Evolutionary conservation across 768 basidiomycete species (phyloP).

Genomic region (Pleurotus tuber-regium): DNA sequence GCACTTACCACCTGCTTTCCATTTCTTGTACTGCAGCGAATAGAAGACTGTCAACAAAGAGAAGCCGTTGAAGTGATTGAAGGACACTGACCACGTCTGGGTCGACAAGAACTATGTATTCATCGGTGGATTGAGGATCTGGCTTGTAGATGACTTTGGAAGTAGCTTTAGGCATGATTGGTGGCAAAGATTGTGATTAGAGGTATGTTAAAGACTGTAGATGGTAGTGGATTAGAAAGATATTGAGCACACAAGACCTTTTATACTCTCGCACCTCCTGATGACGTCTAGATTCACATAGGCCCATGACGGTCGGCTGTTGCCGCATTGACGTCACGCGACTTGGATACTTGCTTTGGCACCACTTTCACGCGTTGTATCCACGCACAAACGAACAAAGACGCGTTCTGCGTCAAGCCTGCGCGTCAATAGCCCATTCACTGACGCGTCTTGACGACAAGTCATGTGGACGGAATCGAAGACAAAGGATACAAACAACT

Average conservation of each 20-base stretch:
- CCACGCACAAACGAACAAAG: background rate
- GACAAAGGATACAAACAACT: background rate
- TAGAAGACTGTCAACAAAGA: conserved; percentile 8
- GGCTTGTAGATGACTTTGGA: conserved; percentile 82
- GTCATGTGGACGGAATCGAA: conserved; percentile 1
- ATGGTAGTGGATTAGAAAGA: conserved; percentile 8
- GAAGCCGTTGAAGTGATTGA: conserved; percentile 13
- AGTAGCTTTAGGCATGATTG: conserved; percentile 43
- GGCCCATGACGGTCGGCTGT: conserved; percentile 2
- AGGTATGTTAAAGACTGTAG: conserved; percentile 15
- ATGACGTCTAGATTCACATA: conserved; percentile 21
- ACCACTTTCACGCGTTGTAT: background rate
- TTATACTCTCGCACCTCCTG: conserved; percentile 16
- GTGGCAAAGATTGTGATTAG: conserved; percentile 15
- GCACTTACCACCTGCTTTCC: conserved; percentile 73
- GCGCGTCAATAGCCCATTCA: background rate
- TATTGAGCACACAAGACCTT: conserved; percentile 8
- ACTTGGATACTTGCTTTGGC: conserved; percentile 15
- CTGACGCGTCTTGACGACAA: background rate
- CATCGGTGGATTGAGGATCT: conserved; percentile 65
- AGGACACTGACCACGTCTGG: conserved; percentile 49
- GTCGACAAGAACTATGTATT: conserved; percentile 71
- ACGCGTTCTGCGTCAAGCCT: background rate
- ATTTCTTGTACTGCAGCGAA: conserved; percentile 61
- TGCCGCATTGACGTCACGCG: conserved; percentile 27